Conservation (phyloP, 2,329 filamentous ascomycete genomes). For the Phaeosphaeriaceae sp. region DNA sequence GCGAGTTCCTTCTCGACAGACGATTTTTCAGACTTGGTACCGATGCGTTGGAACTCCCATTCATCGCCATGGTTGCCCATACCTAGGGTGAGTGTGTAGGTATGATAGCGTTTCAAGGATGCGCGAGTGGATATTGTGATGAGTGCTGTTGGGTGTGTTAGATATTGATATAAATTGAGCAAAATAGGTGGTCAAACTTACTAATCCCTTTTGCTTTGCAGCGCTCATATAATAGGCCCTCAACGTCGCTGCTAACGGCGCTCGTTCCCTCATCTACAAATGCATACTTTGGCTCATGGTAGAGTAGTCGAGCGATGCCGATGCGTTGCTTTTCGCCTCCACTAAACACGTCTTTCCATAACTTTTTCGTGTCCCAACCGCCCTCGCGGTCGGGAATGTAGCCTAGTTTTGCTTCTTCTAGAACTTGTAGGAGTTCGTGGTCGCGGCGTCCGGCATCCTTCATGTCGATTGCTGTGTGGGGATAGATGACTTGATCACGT, state of each 20-base stretch:
- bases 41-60: constrained; percentile 94
- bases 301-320: constrained; percentile 86
- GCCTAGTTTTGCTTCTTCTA: constrained; percentile 84
- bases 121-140: constrained; percentile 96
- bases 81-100: constrained; percentile 85
- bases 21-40: constrained; percentile 90
- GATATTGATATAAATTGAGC: neutral
- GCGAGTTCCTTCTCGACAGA: constrained; percentile 89
- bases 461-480: constrained; percentile 95
- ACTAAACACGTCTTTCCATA: constrained; percentile 98
- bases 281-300: constrained; percentile 93
- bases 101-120: constrained; percentile 94
- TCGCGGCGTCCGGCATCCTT: constrained; percentile 78
- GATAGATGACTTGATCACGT: constrained; percentile 97
- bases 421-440: constrained; percentile 74
- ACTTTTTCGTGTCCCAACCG: constrained; percentile 94
- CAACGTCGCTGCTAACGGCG: constrained; percentile 91
- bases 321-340: constrained; percentile 97
- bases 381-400: constrained; percentile 93
- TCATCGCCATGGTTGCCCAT: constrained; percentile 79
- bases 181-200: constrained; percentile 56
- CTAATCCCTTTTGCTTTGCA: constrained; percentile 94
- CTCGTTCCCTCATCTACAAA: constrained; percentile 96
- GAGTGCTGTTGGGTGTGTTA: constrained; percentile 62
- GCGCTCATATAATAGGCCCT: constrained; percentile 89